Evolutionary conservation across 169 alveolate species (phyloP), one percentile per base, ranked within the genome.

Genomic region (Toxoplasma gondii): DNA sequence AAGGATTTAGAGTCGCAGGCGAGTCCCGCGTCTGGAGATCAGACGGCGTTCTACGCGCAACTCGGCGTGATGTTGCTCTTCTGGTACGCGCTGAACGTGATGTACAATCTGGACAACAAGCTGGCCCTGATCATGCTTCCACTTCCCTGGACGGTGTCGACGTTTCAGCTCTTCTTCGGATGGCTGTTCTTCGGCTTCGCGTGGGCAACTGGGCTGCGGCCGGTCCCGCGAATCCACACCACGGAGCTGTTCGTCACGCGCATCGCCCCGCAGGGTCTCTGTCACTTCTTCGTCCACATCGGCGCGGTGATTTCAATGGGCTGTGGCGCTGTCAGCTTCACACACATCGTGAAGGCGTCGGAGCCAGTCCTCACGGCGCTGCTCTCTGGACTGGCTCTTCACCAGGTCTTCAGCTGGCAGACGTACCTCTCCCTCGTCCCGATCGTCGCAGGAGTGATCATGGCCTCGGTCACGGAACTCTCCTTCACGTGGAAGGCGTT

Each of bases 291-390:
- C 44, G 98, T 97, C 53, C 98, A 97, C 94, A 84, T 95, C 44
- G 98, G 98, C 7, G 98, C 98, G 0, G 98, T 97, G 34, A 95
- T 96, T 41, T 93, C 98, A 34, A 97, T 97, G 98, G 97, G 97
- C 34, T 44, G 95, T 1, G 98, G 98, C 10, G 97, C 98, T 9
- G 98, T 97, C 36, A 97, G 98, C 27, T 97, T 97, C 92, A 97
- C 98, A 24, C 98, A 97, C 93, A 97, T 97, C 36, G 95, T 97
- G 70, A 97, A 97, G 91, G 97, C 98, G 49, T 96, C 96, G 9
- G 98, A 97, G 91, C 98, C 98, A 0, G 98, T 97, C 54, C 69
- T 96, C 64, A 97, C 98, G 29, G 98, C 98, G 27, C 53, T 96
- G 43, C 95, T 97, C 36, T 95, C 98, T 10, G 96, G 94, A 34